Base-by-base conservation (phyloP, 2,329 filamentous ascomycete genomes). In the Didymella exigua region DNA sequence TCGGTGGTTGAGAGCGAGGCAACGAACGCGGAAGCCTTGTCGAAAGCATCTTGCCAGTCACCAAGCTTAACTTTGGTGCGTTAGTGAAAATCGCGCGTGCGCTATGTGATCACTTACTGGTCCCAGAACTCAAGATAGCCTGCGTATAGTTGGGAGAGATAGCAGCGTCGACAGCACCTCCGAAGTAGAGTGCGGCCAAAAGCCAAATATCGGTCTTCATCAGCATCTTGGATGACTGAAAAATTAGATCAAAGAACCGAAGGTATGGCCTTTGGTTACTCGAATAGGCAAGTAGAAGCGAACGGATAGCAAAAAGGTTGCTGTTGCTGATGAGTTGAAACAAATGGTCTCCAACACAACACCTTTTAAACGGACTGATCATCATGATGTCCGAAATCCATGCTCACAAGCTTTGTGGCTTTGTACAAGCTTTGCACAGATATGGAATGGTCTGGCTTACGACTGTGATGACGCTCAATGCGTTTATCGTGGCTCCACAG, bases 21-120 rank as follows among this genome's bases (percentile, higher is more conserved):
- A n/a, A 77, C 71, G 16, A 78, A 70, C 2, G 59, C 60, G 31
- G 67, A 67, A 3, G 76, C 76, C 54, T 75, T 72, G 19, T 56
- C 34, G 26, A 64, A 66, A 3, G 61, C 63, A 42, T 58, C 34
- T n/a, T 61, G 55, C 63, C 61, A 66, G 23, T 49, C 57, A 7
- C 55, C 45, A 11, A 58, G 49, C 14, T 54, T 51, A 21, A 59
- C 49, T 59, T 33, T 1, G 26, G 11, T 0, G 1, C 34, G 42
- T 56, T 16, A 56, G 42, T 43, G 8, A 14, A 5, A 19, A 23
- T 4, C 18, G 13, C 1, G 10, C 5, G 8, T n/a, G 23, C 6
- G 7, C 4, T 4, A 14, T 5, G 16, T 5, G 5, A 26, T 14
- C 19, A 47, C 42, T 31, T 38, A 56, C 47, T 18, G 31, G 47